These are phyloP conservation scores for Carex pumila DNA, from an alignment of 176 grass and related monocot species.

Conservation along the genomic window DNA sequence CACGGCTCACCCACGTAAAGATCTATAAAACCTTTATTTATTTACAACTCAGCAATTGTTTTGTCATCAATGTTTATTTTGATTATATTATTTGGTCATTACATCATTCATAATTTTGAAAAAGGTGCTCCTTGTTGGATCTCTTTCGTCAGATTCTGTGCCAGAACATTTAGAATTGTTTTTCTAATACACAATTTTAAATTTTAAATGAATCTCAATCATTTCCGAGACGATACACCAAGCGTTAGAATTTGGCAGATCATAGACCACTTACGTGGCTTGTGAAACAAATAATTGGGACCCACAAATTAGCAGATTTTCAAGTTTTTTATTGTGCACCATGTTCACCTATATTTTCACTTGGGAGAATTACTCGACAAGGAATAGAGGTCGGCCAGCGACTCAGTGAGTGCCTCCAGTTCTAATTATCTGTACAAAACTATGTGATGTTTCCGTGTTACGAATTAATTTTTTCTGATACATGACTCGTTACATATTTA, in stretches of 20 bases:
- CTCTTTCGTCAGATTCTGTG: not conserved
- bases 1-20: too few relatives aligned
- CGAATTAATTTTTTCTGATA: not conserved
- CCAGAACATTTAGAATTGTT: not conserved
- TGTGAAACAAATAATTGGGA: too few relatives aligned
- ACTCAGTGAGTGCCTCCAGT: not conserved
- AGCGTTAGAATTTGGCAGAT: not conserved
- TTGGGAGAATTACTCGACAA: not conserved
- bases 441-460: not conserved
- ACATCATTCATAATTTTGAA: not conserved
- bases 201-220: conserved; percentile 4
- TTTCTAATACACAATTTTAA: not conserved
- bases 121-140: conserved; percentile 8
- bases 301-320: not conserved
- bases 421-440: not conserved
- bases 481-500: not conserved
- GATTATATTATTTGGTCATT: not conserved
- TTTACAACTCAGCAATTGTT: not conserved
- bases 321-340: not conserved
- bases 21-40: not conserved
- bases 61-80: not conserved
- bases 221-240: not conserved
- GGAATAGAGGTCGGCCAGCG: not conserved
- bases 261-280: not conserved
- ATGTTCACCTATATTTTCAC: not conserved